These are phyloP conservation scores for Oryza australiensis DNA, from an alignment of 176 grass and related monocot species.

Conservation along the genomic window DNA sequence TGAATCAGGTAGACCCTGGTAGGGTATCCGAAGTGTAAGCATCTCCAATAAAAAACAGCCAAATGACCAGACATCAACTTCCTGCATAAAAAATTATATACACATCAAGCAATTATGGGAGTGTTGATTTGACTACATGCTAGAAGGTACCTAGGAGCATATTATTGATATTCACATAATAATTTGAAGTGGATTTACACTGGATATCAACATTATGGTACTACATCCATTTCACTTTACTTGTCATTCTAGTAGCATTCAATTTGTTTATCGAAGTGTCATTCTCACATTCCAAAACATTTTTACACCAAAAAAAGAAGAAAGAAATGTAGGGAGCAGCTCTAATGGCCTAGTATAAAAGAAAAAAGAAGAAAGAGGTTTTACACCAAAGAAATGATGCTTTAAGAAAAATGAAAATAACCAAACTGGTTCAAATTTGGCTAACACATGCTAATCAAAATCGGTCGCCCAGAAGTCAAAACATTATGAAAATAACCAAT, in stretches of 20 bases:
- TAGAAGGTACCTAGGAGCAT: background rate
- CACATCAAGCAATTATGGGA: background rate
- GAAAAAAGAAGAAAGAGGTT: background rate
- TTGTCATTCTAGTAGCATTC: no score
- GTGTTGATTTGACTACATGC: slow-evolving; percentile 5
- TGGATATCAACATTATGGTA: background rate
- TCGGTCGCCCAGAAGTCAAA: background rate
- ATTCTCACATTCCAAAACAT: no score
- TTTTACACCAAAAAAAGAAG: no score
- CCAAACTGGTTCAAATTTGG: background rate
- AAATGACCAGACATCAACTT: slow-evolving; percentile 97
- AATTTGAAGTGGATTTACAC: slow-evolving; percentile 13
- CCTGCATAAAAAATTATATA: slow-evolving; percentile 49
- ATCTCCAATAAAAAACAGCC: slow-evolving; percentile 94
- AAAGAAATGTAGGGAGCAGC: background rate
- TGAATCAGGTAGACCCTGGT: slow-evolving; percentile 61
- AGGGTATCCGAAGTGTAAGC: slow-evolving; percentile 80
- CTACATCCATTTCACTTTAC: no score
- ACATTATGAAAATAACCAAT: background rate
- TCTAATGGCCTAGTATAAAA: background rate
- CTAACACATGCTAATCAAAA: background rate
- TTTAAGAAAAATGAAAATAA: background rate
- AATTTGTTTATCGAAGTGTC: no score
- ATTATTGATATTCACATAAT: slow-evolving; percentile 23
- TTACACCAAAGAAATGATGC: background rate